phyloP scores from a whole-genome alignment of 1,139 yeast species.

The Kodamaea sp. region DNA sequence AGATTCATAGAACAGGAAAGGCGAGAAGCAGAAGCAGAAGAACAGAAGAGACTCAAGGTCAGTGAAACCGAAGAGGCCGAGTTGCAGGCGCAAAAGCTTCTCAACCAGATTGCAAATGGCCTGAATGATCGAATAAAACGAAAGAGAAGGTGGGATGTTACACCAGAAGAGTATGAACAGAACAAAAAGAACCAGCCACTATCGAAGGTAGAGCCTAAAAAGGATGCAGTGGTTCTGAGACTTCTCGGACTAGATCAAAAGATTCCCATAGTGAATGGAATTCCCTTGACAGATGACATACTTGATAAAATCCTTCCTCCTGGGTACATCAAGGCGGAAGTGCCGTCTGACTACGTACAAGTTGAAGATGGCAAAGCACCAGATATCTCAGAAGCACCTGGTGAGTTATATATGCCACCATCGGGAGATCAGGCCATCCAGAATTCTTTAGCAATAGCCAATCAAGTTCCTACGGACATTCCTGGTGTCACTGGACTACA shows the following conservation, averaged over 20 bases:
- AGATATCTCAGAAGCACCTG: constrained; percentile 33
- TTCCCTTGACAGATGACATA: constrained; percentile 50
- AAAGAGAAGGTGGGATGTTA: constrained; percentile 33
- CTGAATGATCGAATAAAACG: constrained; percentile 8
- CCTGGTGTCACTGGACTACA: constrained; percentile 62
- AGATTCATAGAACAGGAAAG: constrained; percentile 18
- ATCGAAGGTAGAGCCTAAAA: constrained; percentile 13
- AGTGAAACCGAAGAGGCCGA: constrained; percentile 13
- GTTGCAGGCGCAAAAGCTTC: neutral
- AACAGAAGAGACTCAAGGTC: constrained; percentile 6
- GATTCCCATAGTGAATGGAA: constrained; percentile 46
- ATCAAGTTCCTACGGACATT: constrained; percentile 50
- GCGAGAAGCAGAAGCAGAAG: constrained; percentile 18
- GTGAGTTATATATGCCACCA: constrained; percentile 29
- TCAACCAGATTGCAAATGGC: neutral
- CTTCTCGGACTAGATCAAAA: constrained; percentile 18
- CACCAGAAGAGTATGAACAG: constrained; percentile 33
- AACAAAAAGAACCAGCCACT: constrained; percentile 9
- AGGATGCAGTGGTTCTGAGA: constrained; percentile 12
- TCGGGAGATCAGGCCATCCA: constrained; percentile 16
- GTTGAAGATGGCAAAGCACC: constrained; percentile 25
- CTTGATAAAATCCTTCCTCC: constrained; percentile 55
- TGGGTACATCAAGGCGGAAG: constrained; percentile 50
- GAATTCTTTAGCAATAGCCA: constrained; percentile 27
- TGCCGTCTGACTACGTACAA: constrained; percentile 52